phyloP scores from a whole-genome alignment of 257 asterid species.

The Petunia secreta region DNA sequence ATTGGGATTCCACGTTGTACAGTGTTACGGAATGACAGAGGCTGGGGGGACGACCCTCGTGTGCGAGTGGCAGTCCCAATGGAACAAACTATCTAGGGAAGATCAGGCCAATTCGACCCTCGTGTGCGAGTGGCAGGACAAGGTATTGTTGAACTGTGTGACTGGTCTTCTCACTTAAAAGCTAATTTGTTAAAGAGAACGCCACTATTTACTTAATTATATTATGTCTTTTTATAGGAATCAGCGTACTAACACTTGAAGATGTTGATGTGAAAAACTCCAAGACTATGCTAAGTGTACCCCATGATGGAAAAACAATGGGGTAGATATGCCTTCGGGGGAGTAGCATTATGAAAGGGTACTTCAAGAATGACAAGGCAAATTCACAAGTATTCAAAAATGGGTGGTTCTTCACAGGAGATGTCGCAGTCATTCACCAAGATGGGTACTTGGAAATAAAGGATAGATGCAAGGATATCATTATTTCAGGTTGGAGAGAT shows the following conservation, averaged over 20 bases:
- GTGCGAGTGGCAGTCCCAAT: constrained; percentile 71
- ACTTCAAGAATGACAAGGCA: constrained; percentile 57
- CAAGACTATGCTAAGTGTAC: constrained; percentile 63
- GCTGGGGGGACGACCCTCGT: constrained; percentile 91
- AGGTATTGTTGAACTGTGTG: constrained; percentile 42
- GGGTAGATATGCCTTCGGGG: constrained; percentile 81
- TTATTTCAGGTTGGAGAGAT: constrained; percentile 43
- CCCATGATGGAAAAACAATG: constrained; percentile 56
- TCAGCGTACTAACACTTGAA: constrained; percentile 53
- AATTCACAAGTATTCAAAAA: constrained; percentile 51
- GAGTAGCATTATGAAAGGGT: constrained; percentile 85
- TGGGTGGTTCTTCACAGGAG: constrained; percentile 83
- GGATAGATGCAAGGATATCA: constrained; percentile 70
- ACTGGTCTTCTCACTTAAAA: no score
- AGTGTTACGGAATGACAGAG: constrained; percentile 89
- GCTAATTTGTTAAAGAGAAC: no score
- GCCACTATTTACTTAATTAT: no score
- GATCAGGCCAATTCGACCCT: constrained; percentile 47
- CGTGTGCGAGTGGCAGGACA: constrained; percentile 54
- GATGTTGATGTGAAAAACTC: constrained; percentile 71
- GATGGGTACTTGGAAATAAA: constrained; percentile 56
- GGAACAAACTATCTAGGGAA: constrained; percentile 49
- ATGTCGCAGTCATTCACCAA: constrained; percentile 78
- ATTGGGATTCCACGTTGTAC: constrained; percentile 77
- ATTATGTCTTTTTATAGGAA: no score